Conservation (phyloP, 495 filamentous ascomycete genomes). For the Xylaria palmicola region DNA sequence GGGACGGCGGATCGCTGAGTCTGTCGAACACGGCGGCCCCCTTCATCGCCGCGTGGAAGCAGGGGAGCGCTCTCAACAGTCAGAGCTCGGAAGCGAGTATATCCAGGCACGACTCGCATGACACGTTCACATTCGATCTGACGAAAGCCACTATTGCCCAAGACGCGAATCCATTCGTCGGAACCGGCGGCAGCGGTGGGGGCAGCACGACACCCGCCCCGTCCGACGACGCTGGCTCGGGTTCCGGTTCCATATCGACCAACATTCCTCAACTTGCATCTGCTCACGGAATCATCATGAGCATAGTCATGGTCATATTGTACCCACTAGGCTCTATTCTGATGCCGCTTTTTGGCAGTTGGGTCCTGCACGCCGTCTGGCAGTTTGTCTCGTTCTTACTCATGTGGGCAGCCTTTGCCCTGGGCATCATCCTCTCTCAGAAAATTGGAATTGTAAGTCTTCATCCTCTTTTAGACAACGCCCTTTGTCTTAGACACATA, state of each 20-base stretch:
- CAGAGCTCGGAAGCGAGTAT: constrained; percentile 50
- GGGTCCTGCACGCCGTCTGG: constrained; percentile 55
- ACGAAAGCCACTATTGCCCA: constrained; percentile 51
- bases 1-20: constrained; percentile 57
- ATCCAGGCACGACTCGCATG: constrained; percentile 55
- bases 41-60: constrained; percentile 69
- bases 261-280: constrained; percentile 25
- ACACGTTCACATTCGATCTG: constrained; percentile 57
- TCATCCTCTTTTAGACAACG: too few species aligned
- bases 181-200: not conserved
- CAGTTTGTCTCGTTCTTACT: constrained; percentile 58
- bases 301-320: constrained; percentile 52
- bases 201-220: constrained; percentile 3
- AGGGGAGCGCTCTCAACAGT: constrained; percentile 57
- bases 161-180: constrained; percentile 62
- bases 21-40: constrained; percentile 45
- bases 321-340: constrained; percentile 58
- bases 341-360: constrained; percentile 53
- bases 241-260: constrained; percentile 8
- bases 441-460: constrained; percentile 39
- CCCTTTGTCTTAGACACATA: not conserved
- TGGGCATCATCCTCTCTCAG: constrained; percentile 55
- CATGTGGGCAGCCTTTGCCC: constrained; percentile 59
- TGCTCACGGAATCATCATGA: constrained; percentile 56
- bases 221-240: constrained; percentile 1